Conservation (phyloP, 2,329 filamentous ascomycete species). For the Periconia digitata region DNA sequence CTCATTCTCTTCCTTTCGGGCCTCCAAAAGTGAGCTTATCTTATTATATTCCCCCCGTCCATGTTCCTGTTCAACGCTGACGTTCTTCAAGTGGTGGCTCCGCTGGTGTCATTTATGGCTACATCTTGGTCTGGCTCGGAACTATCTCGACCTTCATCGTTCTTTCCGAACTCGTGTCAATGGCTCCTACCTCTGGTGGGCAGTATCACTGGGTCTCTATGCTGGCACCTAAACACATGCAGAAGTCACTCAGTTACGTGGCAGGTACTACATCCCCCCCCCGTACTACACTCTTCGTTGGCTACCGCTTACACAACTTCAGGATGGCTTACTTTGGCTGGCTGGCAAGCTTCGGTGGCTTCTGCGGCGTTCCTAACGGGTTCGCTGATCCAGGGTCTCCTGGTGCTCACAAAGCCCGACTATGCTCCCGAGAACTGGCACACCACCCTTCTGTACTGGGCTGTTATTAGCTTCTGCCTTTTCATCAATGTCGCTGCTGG, state of each 20-base stretch:
- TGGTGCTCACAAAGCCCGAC: conserved; percentile 40
- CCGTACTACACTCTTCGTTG: too few relatives aligned
- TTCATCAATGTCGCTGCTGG: conserved; percentile 49
- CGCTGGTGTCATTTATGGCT: conserved; percentile 35
- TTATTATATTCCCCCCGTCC: too few relatives aligned
- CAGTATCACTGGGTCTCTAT: conserved; percentile 43
- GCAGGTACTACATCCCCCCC: too few relatives aligned
- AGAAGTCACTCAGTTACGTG: conserved; percentile 47
- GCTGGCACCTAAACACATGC: conserved; percentile 41
- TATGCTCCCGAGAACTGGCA: conserved; percentile 51
- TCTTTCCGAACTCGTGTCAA: conserved; percentile 36
- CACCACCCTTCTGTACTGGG: conserved; percentile 52
- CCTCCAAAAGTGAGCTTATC: conserved; percentile 23
- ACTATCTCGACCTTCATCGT: conserved; percentile 29
- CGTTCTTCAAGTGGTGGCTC: conserved; percentile 26
- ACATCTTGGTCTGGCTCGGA: conserved; percentile 30
- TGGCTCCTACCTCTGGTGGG: conserved; percentile 39
- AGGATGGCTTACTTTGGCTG: conserved; percentile 47
- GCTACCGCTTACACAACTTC: conserved; percentile 1
- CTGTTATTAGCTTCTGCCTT: conserved; percentile 42
- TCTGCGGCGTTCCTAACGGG: conserved; percentile 28
- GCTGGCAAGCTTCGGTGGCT: conserved; percentile 43
- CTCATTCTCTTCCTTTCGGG: conserved; percentile 21
- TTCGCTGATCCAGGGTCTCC: conserved; percentile 31
- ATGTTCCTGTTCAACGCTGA: neutral